These are phyloP conservation scores for Dendrobium huoshanense DNA, from an alignment of 106 monocot species.

Conservation along the genomic window DNA sequence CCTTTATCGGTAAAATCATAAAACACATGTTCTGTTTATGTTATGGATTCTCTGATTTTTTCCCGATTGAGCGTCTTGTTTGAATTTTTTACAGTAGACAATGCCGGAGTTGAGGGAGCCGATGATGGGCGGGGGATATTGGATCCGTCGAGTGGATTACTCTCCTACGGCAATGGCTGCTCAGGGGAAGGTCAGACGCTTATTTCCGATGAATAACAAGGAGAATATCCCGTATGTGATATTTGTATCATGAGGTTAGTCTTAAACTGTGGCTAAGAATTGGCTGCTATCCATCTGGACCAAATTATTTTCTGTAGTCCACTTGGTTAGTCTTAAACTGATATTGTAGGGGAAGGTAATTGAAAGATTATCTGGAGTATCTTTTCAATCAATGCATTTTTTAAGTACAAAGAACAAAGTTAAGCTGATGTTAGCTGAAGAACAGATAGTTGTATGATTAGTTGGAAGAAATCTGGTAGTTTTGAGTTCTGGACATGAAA, in stretches of 20 bases:
- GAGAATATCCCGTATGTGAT: conserved; percentile 10
- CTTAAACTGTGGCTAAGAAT: too few relatives aligned
- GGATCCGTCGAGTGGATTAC: conserved; percentile 6
- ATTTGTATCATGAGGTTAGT: too few relatives aligned
- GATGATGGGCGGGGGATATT: background rate
- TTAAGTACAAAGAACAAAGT: background rate
- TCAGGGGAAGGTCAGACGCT: background rate
- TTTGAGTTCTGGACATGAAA: too few relatives aligned
- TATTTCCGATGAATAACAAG: background rate
- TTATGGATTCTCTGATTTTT: background rate
- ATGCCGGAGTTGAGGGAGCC: conserved; percentile 3
- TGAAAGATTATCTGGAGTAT: background rate
- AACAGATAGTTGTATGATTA: too few relatives aligned
- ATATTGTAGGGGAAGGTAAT: background rate
- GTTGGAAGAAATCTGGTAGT: background rate
- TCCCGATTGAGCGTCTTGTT: background rate
- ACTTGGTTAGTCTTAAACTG: too few relatives aligned
- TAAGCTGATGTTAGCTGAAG: background rate
- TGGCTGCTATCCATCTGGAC: too few relatives aligned
- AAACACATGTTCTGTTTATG: background rate
- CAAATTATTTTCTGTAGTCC: too few relatives aligned
- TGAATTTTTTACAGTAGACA: background rate
- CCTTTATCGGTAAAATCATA: background rate
- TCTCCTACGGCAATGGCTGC: background rate
- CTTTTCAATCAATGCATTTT: background rate